Percentiles rank a stretch among this genome's conserved stretches.
Evolutionary conservation across 805 yeast species (phyloP).

Genomic region (Yamadazyma phyllophila): DNA sequence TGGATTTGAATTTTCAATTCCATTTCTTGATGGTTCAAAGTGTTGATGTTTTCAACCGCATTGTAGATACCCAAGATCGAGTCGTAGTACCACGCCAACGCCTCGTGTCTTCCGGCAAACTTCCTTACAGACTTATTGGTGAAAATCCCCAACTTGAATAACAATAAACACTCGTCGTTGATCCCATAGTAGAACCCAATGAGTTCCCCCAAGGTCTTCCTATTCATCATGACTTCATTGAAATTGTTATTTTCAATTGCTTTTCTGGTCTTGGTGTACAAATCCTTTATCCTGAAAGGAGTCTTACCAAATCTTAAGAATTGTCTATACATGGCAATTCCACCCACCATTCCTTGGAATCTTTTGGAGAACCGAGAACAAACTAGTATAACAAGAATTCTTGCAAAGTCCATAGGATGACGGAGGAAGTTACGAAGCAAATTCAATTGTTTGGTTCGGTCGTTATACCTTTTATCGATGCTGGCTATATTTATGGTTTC

Average conservation of each 20-base stretch:
- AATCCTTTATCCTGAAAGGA: slow-evolving; percentile 52
- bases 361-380: slow-evolving; percentile 40
- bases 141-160: slow-evolving; percentile 53
- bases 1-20: slow-evolving; percentile 57
- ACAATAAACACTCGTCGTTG: slow-evolving; percentile 59
- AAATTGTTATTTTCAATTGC: slow-evolving; percentile 10
- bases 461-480: slow-evolving; percentile 31
- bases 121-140: slow-evolving; percentile 33
- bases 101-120: slow-evolving; percentile 55
- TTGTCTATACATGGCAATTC: slow-evolving; percentile 60
- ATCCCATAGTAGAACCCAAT: slow-evolving; percentile 61
- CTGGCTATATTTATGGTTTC: slow-evolving; percentile 28
- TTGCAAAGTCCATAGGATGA: slow-evolving; percentile 37
- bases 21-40: slow-evolving; percentile 47
- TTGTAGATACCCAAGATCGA: slow-evolving; percentile 56
- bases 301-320: slow-evolving; percentile 68
- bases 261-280: slow-evolving; percentile 29
- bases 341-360: slow-evolving; percentile 44
- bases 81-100: slow-evolving; percentile 67
- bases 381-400: slow-evolving; percentile 31
- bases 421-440: slow-evolving; percentile 33
- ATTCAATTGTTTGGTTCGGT: slow-evolving; percentile 29
- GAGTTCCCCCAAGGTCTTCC: slow-evolving; percentile 48
- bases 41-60: slow-evolving; percentile 43
- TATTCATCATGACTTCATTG: slow-evolving; percentile 30